phyloP scores from a whole-genome alignment of 2,329 filamentous ascomycete species.

The Diaporthe caulivora region DNA sequence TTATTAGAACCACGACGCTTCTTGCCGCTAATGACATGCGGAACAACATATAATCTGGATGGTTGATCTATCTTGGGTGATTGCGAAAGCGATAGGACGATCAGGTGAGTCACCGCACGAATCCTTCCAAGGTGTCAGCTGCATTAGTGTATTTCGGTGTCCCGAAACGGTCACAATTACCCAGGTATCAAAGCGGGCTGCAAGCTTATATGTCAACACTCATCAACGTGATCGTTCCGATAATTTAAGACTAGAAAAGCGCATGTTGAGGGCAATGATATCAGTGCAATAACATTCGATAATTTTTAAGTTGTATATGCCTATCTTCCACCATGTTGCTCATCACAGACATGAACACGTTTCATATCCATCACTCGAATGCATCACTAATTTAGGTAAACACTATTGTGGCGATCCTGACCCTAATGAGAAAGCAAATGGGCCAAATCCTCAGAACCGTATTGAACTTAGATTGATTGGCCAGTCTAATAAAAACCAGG shows the following conservation, averaged over 20 bases:
- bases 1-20: no score
- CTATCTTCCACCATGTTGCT: not conserved
- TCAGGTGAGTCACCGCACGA: constrained; percentile 14
- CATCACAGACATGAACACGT: not conserved
- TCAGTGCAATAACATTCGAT: not conserved
- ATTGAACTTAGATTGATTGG: not conserved
- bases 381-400: not conserved
- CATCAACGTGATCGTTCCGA: no score
- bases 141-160: constrained; percentile 5
- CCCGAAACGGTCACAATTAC: not conserved
- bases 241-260: not conserved
- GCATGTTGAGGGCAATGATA: no score
- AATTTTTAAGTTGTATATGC: not conserved
- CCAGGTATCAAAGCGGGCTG: not conserved
- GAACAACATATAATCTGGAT: not conserved
- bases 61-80: not conserved
- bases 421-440: not conserved
- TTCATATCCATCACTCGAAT: no score
- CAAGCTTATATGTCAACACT: not conserved
- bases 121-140: constrained; percentile 1
- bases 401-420: not conserved
- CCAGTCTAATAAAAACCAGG: not conserved
- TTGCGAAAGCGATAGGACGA: not conserved
- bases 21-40: not conserved
- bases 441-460: not conserved